Evolutionary conservation across 257 asterid species (phyloP).

Genomic region (Scutellaria minor): DNA sequence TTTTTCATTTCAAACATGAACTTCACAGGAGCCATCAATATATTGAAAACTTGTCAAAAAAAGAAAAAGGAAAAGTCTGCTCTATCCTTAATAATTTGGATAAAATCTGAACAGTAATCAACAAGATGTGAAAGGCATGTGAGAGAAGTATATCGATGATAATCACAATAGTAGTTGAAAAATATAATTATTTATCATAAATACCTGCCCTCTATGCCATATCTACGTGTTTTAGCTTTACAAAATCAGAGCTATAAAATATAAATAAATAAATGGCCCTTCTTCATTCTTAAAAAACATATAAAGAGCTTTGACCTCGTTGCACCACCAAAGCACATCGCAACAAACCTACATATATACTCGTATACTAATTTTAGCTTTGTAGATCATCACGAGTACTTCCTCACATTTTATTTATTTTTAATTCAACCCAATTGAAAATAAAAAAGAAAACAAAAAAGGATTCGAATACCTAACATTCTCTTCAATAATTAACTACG

Average conservation of each 20-base stretch:
- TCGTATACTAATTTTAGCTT: not conserved
- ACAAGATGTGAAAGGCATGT: not conserved
- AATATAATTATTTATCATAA: conserved; percentile 18
- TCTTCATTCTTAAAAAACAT: not conserved
- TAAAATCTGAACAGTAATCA: not conserved
- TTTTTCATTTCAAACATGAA: no score
- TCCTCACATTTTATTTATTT: no score
- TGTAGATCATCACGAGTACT: not conserved
- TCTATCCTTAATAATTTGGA: not conserved
- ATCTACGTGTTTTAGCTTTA: conserved; percentile 8
- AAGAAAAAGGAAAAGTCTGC: not conserved
- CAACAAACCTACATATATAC: conserved; percentile 20
- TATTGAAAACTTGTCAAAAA: no score
- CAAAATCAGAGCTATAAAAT: not conserved
- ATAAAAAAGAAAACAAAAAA: no score
- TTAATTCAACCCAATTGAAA: no score
- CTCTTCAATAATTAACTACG: no score
- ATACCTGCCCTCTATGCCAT: not conserved
- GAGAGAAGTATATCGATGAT: conserved; percentile 25
- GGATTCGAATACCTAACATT: no score
- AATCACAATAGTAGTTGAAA: conserved; percentile 32
- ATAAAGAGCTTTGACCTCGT: not conserved
- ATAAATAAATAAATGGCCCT: not conserved
- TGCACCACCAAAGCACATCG: conserved; percentile 11
- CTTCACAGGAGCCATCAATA: no score